Evolutionary conservation across 2,329 filamentous ascomycete genomes (phyloP), one percentile per base, ranked within the genome.

Genomic region (Cladosporium velox): DNA sequence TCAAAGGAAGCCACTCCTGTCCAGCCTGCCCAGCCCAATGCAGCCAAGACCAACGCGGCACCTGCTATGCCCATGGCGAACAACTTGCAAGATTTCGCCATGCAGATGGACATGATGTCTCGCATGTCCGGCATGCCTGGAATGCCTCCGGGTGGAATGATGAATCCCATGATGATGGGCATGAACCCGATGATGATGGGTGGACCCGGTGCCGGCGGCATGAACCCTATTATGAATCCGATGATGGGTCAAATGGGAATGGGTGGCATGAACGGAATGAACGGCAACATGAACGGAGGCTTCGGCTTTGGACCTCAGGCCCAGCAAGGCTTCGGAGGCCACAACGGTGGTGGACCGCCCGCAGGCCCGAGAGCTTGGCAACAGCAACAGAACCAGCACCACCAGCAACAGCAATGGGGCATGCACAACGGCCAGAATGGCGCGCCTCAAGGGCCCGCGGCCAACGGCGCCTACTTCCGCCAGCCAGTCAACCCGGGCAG

Each of bases 401-500:
- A 57, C 4, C 54, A 58, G 54, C 60, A 64, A 21, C 60, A 64
- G 34, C 49, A 62, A 11, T 69, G 68, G 66, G 65, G 66, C 21
- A 70, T 72, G 67, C 68, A 68, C 55, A 65, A 63, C 47, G 60
- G 60, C 60, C 47, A 55, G 30, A 55, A 14, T 5, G 51, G 60
- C 26, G 38, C 60, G 14, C 60, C 60, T 35, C 60, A 55, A 28
- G 60, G 60, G 6, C 60, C 60, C 30, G 60, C 60, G 21, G 60
- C 49, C 32, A 92, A 96, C 65, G 92, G 93, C 67, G 91, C 95
- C 7, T 99, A 99, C 80, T 96, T 98, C 77, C 87, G 95, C 66
- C 94, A 97, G 78, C 95, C 95, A 0, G 91, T 98, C 68, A 99
- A 99, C 76, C 94, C 93, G 2, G 91, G 97, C 76, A 88, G 95